A percentile compares a stretch with the other conserved stretches of the same genome.
phyloP scores from a whole-genome alignment of 208 protist genomes.

The Leishmania major region DNA sequence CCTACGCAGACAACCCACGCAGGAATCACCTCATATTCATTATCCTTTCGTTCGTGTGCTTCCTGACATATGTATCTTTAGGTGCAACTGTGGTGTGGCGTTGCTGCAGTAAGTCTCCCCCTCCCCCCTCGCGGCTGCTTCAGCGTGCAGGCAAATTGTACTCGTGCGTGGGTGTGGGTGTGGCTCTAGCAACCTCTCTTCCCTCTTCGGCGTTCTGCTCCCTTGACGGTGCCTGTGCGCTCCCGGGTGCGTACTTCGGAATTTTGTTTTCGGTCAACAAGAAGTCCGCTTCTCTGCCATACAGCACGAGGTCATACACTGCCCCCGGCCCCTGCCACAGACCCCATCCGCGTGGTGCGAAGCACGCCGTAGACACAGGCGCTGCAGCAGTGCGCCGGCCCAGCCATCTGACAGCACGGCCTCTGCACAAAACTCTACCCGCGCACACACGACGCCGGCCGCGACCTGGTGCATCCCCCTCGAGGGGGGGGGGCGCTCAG shows the following conservation, averaged over 20 bases:
- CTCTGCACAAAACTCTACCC: neutral
- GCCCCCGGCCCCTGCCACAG: neutral
- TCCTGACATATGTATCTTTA: neutral
- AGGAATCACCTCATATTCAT: neutral
- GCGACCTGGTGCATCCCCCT: neutral
- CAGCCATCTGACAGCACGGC: neutral
- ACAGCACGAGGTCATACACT: neutral
- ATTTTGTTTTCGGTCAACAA: neutral
- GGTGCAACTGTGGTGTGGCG: neutral
- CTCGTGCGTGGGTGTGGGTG: neutral
- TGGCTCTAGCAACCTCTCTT: neutral
- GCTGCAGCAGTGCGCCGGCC: neutral
- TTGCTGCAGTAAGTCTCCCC: neutral
- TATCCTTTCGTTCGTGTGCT: neutral
- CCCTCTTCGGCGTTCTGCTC: neutral
- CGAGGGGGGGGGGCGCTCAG: too few relatives aligned
- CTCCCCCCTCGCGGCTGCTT: neutral
- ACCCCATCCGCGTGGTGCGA: neutral
- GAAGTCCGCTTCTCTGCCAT: neutral
- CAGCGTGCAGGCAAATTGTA: neutral
- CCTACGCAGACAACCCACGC: neutral
- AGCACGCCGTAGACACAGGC: neutral
- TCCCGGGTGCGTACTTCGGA: neutral
- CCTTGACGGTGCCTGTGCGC: neutral
- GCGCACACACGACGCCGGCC: neutral